These are phyloP conservation scores for Aureobasidium sp. DNA, from an alignment of 2,329 filamentous ascomycete species.

Conservation along the genomic window DNA sequence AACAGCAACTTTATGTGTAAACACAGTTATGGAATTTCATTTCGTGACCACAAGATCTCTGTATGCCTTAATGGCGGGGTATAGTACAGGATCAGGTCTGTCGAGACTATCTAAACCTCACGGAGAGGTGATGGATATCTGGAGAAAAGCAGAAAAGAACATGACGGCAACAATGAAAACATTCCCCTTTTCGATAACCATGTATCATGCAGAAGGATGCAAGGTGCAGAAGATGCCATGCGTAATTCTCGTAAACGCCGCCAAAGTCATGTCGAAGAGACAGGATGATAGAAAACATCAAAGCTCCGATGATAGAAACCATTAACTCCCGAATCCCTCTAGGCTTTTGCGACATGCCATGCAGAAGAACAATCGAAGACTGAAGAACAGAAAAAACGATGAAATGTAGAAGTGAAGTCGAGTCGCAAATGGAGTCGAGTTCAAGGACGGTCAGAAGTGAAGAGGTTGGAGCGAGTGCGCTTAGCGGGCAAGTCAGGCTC, in stretches of 20 bases:
- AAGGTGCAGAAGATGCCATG: not conserved
- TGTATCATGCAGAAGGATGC: not conserved
- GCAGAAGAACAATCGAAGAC: not conserved
- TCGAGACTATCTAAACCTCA: not conserved
- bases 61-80: conserved; percentile 1
- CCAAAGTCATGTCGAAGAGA: not conserved
- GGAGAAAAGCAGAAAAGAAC: not conserved
- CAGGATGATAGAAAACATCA: not conserved
- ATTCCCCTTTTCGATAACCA: not conserved
- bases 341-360: not conserved
- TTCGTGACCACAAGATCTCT: not conserved
- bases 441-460: not conserved
- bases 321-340: not conserved
- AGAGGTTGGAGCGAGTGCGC: not conserved
- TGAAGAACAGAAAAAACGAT: not conserved
- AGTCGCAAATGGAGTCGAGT: not conserved
- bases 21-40: not conserved
- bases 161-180: not conserved
- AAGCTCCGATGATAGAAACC: not conserved
- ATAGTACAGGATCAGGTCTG: conserved; percentile 7
- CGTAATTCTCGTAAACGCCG: not conserved
- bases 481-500: conserved; percentile 5
- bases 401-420: not conserved
- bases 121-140: not conserved
- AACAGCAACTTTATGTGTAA: not conserved